Conservation (phyloP, 2,329 filamentous ascomycete genomes). For the Chaetomiaceae sp. region DNA sequence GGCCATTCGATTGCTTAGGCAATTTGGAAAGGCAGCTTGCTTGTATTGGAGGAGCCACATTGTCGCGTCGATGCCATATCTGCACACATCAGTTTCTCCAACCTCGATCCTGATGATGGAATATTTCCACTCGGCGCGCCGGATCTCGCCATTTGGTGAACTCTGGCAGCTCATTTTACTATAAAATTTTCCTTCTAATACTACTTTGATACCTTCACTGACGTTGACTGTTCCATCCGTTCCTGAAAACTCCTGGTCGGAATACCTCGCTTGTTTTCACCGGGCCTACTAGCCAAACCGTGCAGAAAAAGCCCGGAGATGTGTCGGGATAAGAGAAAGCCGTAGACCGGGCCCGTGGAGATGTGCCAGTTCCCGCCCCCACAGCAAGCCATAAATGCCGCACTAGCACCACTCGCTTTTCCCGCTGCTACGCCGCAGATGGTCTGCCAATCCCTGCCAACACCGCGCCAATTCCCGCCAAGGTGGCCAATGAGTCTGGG, state of each 20-base stretch:
- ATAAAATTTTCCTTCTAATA: conserved; percentile 19
- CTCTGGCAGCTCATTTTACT: conserved; percentile 12
- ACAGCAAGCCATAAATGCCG: neutral
- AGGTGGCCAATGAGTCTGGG: neutral
- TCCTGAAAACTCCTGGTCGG: too few relatives aligned
- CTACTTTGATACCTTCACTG: conserved; percentile 22
- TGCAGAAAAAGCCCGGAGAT: neutral
- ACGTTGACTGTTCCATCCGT: neutral
- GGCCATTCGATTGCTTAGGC: conserved; percentile 1
- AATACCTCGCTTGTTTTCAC: too few relatives aligned
- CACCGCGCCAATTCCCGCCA: neutral
- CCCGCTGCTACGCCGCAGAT: neutral
- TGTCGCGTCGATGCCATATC: conserved; percentile 9
- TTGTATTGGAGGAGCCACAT: neutral
- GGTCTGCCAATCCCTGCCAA: neutral
- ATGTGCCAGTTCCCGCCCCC: neutral
- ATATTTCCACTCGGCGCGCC: conserved; percentile 11
- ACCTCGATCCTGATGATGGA: conserved; percentile 6
- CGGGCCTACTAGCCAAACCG: too few relatives aligned
- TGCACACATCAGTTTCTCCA: neutral
- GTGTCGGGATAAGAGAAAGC: neutral
- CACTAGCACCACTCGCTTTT: neutral
- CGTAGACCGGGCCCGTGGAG: neutral
- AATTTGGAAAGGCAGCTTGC: conserved; percentile 2
- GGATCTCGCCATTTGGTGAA: conserved; percentile 10